Conservation (phyloP, 2,329 filamentous ascomycete species). For the Exophiala sideris region DNA sequence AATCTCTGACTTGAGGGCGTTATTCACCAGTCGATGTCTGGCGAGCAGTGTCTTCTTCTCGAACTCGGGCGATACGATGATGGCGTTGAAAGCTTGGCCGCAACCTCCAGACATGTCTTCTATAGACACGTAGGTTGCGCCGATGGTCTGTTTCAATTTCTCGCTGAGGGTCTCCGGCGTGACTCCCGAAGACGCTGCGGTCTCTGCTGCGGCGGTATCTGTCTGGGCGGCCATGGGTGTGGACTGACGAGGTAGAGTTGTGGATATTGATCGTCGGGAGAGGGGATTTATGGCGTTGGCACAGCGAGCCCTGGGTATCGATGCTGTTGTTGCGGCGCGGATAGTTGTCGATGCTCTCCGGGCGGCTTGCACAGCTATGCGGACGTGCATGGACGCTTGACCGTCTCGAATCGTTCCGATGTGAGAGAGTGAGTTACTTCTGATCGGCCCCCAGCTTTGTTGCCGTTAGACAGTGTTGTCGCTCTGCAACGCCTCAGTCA, state of each 20-base stretch:
- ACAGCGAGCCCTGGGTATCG: slow-evolving; percentile 31
- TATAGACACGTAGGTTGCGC: slow-evolving; percentile 77
- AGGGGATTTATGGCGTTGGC: background rate
- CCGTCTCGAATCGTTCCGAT: background rate
- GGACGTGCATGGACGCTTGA: slow-evolving; percentile 13
- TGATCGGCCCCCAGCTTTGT: background rate
- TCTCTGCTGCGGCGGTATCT: slow-evolving; percentile 23
- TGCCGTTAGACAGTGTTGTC: background rate
- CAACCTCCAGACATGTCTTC: slow-evolving; percentile 84
- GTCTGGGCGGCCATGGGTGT: slow-evolving; percentile 34
- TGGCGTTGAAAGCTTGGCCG: slow-evolving; percentile 66
- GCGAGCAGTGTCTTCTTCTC: slow-evolving; percentile 72
- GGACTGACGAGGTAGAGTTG: slow-evolving; percentile 25
- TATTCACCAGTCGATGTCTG: slow-evolving; percentile 82
- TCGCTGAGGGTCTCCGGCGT: slow-evolving; percentile 68
- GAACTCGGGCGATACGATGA: slow-evolving; percentile 69
- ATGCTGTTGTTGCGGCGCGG: slow-evolving; percentile 2
- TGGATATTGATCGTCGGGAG: background rate
- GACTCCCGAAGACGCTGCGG: slow-evolving; percentile 57
- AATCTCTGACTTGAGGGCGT: slow-evolving; percentile 79
- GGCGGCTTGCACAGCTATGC: slow-evolving; percentile 8
- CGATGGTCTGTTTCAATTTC: slow-evolving; percentile 67
- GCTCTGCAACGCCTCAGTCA: background rate
- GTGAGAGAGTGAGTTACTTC: background rate
- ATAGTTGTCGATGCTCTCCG: slow-evolving; percentile 4